Evolutionary conservation across 192 early-diverging fungal species (phyloP), one percentile per base, ranked within the genome.

Genomic region (Ambispora gerdemannii): DNA sequence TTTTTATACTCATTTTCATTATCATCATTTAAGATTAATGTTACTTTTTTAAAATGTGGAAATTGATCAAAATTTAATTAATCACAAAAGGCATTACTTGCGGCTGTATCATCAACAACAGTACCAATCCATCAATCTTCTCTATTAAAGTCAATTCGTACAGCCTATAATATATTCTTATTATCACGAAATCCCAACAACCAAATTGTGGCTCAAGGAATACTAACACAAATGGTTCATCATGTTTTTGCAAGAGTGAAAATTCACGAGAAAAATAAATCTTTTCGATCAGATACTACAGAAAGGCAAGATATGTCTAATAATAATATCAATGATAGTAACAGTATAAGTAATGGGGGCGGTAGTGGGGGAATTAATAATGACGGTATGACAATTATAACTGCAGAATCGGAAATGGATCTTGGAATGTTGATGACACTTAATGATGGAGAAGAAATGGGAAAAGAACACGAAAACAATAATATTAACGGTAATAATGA

Each of bases 211-310:
- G 93, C 93, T 0, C 93, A 95, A 73, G 91, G 87, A 2, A 90
- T 93, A 1, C 71, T 97, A 56, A 89, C 90, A 0, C 95, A 97
- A 77, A 95, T 95, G 89, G 88, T 95, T 19, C 84, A 89, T 50
- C 78, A 88, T 51, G 84, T 95, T 15, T 90, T 95, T 77, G 78
- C 87, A 24, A 86, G 93, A n/a, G 87, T 90, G 28, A 77, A 79
- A 22, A 62, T 71, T 20, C 70, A 55, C 38, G 49, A 34, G 8
- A 27, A 28, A 13, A 58, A 20, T 20, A 33, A 36, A 34, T 36
- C 35, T 20, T 50, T 30, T 32, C 35, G 22, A 8, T 58, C 60
- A 35, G 27, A 55, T 71, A 30, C 71, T 63, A 17, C 58, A 43
- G 7, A 43, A 43, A 43, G 7, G 6, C 6, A 43, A 43, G 38